Evolutionary conservation across 2,329 filamentous ascomycete species (phyloP), one percentile per base, ranked within the genome.

Genomic region (Neofusicoccum sp.): DNA sequence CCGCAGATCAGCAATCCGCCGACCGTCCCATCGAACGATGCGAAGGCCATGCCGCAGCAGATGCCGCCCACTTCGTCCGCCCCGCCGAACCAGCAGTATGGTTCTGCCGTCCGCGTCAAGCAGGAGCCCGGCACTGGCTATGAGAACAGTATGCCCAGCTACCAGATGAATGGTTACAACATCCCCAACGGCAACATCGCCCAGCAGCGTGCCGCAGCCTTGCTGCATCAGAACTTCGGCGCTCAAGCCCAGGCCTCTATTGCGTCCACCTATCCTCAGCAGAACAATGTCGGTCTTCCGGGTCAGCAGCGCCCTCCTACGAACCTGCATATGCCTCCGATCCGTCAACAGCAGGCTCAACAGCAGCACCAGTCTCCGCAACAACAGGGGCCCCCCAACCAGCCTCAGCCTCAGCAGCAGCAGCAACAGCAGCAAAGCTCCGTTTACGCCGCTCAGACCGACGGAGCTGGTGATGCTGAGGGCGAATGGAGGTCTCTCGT

Each of bases 391-490:
- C 79, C 74, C 28, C 68, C 72, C 50, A 71, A 77, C 39, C 77
- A 79, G 59, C 74, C 73, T 50, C 69, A 68, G 36, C 75, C 74
- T 61, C 73, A 84, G 81, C 71, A 77, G 37, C 77, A 79, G 60
- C 73, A 72, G 56, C 76, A 74, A 60, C 73, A 84, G 81, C 73
- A 79, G 73, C 66, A 82, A 6, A 66, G 59, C 37, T 70, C 74
- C 11, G 65, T 75, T 36, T 75, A 77, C 58, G 80, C 80, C 52
- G 78, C 87, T 29, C 91, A 97, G 75, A 89, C 89, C 12, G 94
- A 98, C 72, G 94, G 93, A 56, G 80, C 90, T 36, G 81, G 77
- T 52, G 89, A 88, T 66, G 83, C 83, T 63, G 83, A 84, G 3
- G 76, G 86, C 45, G 85, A 85, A 4, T 83, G 81, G 76, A 75